phyloP scores from a whole-genome alignment of 208 protist species.

The Herpetomonas muscarum region DNA sequence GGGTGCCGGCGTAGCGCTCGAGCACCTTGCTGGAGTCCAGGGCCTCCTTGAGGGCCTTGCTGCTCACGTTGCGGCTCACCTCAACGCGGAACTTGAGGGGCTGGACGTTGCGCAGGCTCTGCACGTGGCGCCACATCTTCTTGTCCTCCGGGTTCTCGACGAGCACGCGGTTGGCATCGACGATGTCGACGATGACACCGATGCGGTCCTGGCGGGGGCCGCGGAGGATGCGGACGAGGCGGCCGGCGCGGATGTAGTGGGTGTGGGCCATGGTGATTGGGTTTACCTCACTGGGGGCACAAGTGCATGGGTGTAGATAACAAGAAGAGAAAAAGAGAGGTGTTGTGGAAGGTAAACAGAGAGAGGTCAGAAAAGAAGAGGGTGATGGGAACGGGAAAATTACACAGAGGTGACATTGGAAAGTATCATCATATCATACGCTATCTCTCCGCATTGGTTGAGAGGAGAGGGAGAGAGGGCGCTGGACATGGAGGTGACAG shows the following conservation, averaged over 20 bases:
- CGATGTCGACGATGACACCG: constrained; percentile 81
- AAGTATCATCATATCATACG: too few species aligned
- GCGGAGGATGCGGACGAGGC: constrained; percentile 8
- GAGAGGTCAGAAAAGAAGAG: not conserved
- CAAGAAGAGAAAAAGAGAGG: not conserved
- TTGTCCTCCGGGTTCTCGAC: constrained; percentile 86
- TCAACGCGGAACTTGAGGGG: constrained; percentile 70
- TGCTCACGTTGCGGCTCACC: constrained; percentile 66
- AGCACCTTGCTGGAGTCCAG: constrained; percentile 67
- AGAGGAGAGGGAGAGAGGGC: too few species aligned
- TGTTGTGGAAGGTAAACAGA: too few species aligned
- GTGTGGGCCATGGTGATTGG: constrained; percentile 11
- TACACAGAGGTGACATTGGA: too few species aligned
- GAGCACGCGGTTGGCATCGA: constrained; percentile 87
- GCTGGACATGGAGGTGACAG: too few species aligned
- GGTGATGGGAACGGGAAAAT: not conserved
- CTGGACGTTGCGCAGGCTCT: constrained; percentile 87
- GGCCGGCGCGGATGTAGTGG: constrained; percentile 7
- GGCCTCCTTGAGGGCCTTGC: constrained; percentile 71
- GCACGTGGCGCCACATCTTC: constrained; percentile 90
- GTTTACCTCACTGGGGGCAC: not conserved
- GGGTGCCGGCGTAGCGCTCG: constrained; percentile 84
- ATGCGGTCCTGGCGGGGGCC: constrained; percentile 9
- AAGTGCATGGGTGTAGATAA: not conserved
- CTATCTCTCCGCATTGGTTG: too few species aligned